Conservation (phyloP, 257 asterid genomes). For the Handroanthus guayacan region DNA sequence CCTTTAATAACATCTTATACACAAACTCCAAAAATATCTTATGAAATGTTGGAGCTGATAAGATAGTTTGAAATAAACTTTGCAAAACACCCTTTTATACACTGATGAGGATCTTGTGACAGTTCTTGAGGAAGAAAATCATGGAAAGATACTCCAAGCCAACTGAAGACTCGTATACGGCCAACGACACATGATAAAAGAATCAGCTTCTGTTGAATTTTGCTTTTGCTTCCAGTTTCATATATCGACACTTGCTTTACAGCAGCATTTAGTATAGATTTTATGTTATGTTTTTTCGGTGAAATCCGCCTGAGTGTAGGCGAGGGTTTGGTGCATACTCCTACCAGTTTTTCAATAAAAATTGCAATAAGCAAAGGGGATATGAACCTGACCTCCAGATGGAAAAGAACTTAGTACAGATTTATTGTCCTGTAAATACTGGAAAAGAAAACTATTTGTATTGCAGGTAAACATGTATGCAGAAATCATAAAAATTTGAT, state of each 20-base stretch:
- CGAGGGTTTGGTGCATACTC: conserved; percentile 34
- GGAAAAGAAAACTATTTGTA: conserved; percentile 16
- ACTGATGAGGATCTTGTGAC: conserved; percentile 41
- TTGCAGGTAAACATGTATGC: conserved; percentile 26
- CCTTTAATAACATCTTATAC: too few relatives aligned
- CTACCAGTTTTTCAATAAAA: conserved; percentile 22
- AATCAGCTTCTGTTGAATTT: conserved; percentile 24
- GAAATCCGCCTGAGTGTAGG: conserved; percentile 37
- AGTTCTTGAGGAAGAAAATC: conserved; percentile 72
- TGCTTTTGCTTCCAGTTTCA: conserved; percentile 21
- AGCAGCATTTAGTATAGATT: conserved; percentile 7
- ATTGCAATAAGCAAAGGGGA: conserved; percentile 8
- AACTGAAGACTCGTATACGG: conserved; percentile 60
- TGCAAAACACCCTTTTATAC: too few relatives aligned
- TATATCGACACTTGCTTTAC: conserved; percentile 12
- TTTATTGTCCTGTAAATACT: conserved; percentile 32
- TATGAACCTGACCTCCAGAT: neutral
- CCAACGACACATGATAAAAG: conserved; percentile 11
- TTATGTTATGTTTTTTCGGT: neutral
- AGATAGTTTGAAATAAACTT: too few relatives aligned
- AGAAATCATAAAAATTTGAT: neutral
- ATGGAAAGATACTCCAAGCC: conserved; percentile 82
- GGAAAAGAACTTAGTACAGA: conserved; percentile 11
- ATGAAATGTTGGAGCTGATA: too few relatives aligned
- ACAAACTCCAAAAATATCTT: too few relatives aligned